A percentile compares a stretch with the other conserved stretches of the same genome.
phyloP scores from a whole-genome alignment of 148 eudicot genomes.

The Silene conica region DNA sequence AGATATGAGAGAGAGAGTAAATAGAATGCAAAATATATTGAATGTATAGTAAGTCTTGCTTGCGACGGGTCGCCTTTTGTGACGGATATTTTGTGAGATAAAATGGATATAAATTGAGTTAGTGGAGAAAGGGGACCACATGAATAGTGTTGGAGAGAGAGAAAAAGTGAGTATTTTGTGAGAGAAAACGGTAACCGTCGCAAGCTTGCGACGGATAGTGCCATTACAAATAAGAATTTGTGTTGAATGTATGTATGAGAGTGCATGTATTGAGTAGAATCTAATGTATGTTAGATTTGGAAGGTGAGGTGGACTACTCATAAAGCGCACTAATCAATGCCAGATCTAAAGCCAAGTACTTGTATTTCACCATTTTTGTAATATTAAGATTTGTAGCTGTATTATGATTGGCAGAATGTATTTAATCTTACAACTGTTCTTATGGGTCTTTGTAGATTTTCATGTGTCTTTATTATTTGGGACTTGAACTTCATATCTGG shows the following conservation, averaged over 20 bases:
- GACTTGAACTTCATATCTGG: neutral
- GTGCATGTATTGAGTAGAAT: conserved; percentile 6
- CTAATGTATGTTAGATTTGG: conserved; percentile 20
- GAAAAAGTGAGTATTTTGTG: no score
- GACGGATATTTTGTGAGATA: no score
- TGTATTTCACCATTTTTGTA: neutral
- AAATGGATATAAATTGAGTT: no score
- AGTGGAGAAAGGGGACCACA: no score
- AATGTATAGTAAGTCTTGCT: no score
- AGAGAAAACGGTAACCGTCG: no score
- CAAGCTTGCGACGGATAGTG: no score
- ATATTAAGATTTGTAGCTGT: neutral
- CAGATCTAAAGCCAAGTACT: conserved; percentile 20
- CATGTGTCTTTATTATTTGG: neutral
- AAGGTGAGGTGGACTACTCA: neutral
- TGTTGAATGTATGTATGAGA: no score
- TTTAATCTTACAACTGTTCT: neutral
- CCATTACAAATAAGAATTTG: no score
- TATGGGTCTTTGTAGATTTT: neutral
- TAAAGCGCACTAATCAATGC: conserved; percentile 20
- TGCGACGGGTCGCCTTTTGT: no score
- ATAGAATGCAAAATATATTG: neutral
- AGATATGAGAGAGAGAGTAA: conserved; percentile 8
- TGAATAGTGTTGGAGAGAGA: no score
- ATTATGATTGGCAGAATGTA: neutral